Evolutionary conservation across 441 rosid species (phyloP).

Genomic region (Erodium trifolium): DNA sequence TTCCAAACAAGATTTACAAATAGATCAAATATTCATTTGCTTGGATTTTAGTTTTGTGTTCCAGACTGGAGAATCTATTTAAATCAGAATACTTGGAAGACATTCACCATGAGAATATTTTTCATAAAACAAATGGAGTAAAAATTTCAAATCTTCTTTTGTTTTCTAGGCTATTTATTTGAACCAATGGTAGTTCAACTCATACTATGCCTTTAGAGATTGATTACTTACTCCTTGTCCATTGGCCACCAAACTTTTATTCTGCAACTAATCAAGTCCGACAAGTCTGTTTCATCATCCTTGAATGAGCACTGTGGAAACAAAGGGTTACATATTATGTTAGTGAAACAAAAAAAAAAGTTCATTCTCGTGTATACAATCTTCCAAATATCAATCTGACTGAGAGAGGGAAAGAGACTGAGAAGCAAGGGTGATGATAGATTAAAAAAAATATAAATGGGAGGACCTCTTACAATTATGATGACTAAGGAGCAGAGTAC

Average conservation of each 20-base stretch:
- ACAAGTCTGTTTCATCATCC: constrained; percentile 43
- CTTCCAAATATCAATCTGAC: neutral
- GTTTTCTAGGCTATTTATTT: no score
- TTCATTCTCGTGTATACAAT: neutral
- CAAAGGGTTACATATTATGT: constrained; percentile 22
- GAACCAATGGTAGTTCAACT: no score
- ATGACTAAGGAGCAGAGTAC: neutral
- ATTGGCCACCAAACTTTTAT: constrained; percentile 99
- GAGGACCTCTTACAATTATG: neutral
- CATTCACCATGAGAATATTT: no score
- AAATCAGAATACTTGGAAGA: no score
- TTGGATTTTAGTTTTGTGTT: no score
- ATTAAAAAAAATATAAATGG: neutral
- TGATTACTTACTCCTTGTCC: constrained; percentile 78
- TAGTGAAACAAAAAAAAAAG: neutral
- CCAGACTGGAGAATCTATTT: no score
- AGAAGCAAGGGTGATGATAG: neutral
- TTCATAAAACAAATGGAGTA: no score
- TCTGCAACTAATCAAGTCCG: constrained; percentile 73
- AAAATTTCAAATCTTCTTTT: no score
- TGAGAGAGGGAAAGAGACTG: neutral
- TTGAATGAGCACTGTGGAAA: constrained; percentile 53
- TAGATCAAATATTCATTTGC: neutral
- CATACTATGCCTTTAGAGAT: constrained; percentile 3
- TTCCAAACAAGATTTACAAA: neutral